Evolutionary conservation across 2,329 filamentous ascomycete species (phyloP).

Genomic region (Pseudocercospora cruenta): DNA sequence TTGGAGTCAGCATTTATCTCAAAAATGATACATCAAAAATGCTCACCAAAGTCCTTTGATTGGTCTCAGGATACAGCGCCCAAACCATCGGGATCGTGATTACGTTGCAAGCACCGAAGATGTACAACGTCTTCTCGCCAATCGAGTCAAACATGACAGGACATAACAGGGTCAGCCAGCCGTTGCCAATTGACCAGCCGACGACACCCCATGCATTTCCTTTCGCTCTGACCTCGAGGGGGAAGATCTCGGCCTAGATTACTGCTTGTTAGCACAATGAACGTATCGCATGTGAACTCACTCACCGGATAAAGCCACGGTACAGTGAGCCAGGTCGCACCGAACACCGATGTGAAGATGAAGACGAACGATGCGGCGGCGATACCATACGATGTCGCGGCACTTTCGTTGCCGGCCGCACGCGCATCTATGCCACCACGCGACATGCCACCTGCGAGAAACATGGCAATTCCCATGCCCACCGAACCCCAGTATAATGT

Average conservation of each 20-base stretch:
- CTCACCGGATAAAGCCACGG: slow-evolving; percentile 48
- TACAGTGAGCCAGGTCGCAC: slow-evolving; percentile 63
- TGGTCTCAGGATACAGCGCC: slow-evolving; percentile 74
- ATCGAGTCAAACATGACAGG: slow-evolving; percentile 64
- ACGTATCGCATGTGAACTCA: not conserved
- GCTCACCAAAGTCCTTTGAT: slow-evolving; percentile 62
- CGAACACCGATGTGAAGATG: slow-evolving; percentile 67
- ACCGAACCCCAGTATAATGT: slow-evolving; percentile 42
- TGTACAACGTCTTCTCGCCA: slow-evolving; percentile 71
- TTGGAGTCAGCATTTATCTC: not conserved
- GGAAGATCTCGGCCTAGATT: slow-evolving; percentile 71
- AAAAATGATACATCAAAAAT: not conserved
- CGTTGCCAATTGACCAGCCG: slow-evolving; percentile 76
- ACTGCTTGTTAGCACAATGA: not conserved
- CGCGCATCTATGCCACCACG: slow-evolving; percentile 34
- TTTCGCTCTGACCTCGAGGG: slow-evolving; percentile 69
- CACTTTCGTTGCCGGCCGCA: slow-evolving; percentile 26
- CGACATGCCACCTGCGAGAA: slow-evolving; percentile 40
- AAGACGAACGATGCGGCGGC: slow-evolving; percentile 74
- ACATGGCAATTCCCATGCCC: slow-evolving; percentile 40
- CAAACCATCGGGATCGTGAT: slow-evolving; percentile 71
- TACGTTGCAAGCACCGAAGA: slow-evolving; percentile 71
- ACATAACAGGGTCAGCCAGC: slow-evolving; percentile 54
- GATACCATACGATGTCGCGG: slow-evolving; percentile 30
- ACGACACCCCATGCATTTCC: slow-evolving; percentile 77